Evolutionary conservation across 2,329 filamentous ascomycete species (phyloP).

Genomic region (Microascus cirrosus): DNA sequence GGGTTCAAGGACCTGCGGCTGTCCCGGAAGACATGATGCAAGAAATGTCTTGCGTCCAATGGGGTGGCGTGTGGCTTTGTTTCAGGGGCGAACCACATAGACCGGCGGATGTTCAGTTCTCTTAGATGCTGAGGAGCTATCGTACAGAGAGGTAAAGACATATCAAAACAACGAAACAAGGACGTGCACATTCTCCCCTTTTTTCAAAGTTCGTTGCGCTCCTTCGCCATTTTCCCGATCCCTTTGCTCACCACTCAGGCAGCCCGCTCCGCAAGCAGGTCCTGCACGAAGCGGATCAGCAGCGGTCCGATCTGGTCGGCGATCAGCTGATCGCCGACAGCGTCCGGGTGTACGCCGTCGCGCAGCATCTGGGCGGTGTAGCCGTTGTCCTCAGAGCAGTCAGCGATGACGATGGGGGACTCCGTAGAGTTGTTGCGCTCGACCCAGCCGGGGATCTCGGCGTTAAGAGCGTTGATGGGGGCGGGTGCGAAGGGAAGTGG

Average conservation of each 20-base stretch:
- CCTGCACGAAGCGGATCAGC: conserved; percentile 14
- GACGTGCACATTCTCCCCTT: not conserved
- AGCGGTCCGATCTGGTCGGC: conserved; percentile 18
- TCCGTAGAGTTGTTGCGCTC: conserved; percentile 18
- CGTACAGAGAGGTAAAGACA: not conserved
- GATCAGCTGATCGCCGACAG: conserved; percentile 13
- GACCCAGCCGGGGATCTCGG: conserved; percentile 25
- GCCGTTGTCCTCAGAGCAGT: conserved; percentile 21
- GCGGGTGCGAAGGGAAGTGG: conserved; percentile 2
- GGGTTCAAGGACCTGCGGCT: no score
- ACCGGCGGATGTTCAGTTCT: not conserved
- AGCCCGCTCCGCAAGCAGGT: not conserved
- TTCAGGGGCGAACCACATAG: no score
- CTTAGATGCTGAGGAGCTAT: not conserved
- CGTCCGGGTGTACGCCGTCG: conserved; percentile 29
- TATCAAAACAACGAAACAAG: not conserved
- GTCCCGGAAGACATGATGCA: no score
- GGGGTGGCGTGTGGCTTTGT: no score
- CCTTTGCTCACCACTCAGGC: not conserved
- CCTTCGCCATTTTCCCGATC: not conserved
- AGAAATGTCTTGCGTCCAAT: no score
- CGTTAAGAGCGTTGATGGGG: conserved; percentile 20
- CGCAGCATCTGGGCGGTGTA: conserved; percentile 14
- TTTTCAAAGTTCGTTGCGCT: not conserved
- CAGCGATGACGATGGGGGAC: conserved; percentile 26